Base-by-base conservation (phyloP, 2,329 filamentous ascomycete genomes). In the Penicillium sp. region DNA sequence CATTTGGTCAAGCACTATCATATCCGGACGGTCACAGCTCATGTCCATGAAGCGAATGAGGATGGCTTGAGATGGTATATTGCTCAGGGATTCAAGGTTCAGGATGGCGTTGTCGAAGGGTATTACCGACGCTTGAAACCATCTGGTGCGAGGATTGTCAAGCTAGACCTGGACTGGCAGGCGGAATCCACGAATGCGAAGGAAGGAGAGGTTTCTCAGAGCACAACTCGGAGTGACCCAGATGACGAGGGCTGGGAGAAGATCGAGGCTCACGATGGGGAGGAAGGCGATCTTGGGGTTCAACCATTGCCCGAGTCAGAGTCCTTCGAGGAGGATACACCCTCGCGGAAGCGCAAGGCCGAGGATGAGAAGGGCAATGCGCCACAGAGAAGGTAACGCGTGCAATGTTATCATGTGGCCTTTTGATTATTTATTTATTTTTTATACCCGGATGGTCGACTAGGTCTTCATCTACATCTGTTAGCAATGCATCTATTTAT, bases 31-130 rank as follows among this genome's bases (percentile, higher is more conserved):
- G 77, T 86, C 17, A 83, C 80, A 2, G 84, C 84, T 9, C 84
- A 87, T 67, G 84, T 86, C 1, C 86, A 85, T 77, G 83, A 84
- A 58, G 79, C 78, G 18, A 87, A 87, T 49, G 74, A 78, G 15
- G 83, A 85, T 42, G 84, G 77, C 0, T 60, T 84, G 56, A 74
- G 77, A 41, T 87, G 84, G 84, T 87, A 87, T 69, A 64, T 68
- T 37, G 79, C 80, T 55, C 74, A 83, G 4, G 82, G 80, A 0
- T 87, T 87, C 54, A 72, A 73, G 54, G 57, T 75, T 5, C 74
- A 81, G 33, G 71, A 79, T 15, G 75, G 73, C 2, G 69, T 77
- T 45, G 77, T 85, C 36, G 74, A 80, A 43, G 77, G 72, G 3
- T 87, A 87, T 64, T 87, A 87, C 67, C 75, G 81, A 27, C 78